These are phyloP conservation scores for Aspergillus arachidicola DNA, from an alignment of 2,329 filamentous ascomycete genomes.

Conservation along the genomic window DNA sequence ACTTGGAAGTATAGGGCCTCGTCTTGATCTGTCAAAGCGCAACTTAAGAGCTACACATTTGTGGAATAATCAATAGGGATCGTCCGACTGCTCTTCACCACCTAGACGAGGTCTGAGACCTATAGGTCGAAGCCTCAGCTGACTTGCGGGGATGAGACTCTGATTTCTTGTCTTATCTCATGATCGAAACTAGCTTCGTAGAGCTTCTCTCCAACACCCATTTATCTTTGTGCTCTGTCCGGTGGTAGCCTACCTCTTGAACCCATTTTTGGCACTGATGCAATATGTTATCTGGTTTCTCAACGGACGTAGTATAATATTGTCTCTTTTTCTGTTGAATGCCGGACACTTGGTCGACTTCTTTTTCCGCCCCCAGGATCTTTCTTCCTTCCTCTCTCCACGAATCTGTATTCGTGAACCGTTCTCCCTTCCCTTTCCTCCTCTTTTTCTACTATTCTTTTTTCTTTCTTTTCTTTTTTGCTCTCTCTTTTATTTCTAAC, in stretches of 20 bases:
- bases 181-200: constrained; percentile 3
- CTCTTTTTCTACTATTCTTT: neutral
- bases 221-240: neutral
- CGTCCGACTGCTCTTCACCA: neutral
- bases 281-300: constrained; percentile 17
- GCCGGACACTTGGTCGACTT: constrained; percentile 19
- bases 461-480: neutral
- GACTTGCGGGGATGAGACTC: neutral
- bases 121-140: neutral
- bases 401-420: neutral
- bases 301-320: constrained; percentile 6
- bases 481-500: neutral
- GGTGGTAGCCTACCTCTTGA: neutral
- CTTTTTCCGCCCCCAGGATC: neutral
- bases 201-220: neutral
- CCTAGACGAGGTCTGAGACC: neutral
- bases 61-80: neutral
- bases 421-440: constrained; percentile 9
- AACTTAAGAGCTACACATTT: neutral
- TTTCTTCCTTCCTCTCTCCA: neutral
- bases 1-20: neutral
- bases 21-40: neutral
- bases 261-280: neutral
- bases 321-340: constrained; percentile 17
- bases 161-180: constrained; percentile 1